These are phyloP conservation scores for Populus ilicifolia DNA, from an alignment of 345 rosid genomes.

Conservation along the genomic window DNA sequence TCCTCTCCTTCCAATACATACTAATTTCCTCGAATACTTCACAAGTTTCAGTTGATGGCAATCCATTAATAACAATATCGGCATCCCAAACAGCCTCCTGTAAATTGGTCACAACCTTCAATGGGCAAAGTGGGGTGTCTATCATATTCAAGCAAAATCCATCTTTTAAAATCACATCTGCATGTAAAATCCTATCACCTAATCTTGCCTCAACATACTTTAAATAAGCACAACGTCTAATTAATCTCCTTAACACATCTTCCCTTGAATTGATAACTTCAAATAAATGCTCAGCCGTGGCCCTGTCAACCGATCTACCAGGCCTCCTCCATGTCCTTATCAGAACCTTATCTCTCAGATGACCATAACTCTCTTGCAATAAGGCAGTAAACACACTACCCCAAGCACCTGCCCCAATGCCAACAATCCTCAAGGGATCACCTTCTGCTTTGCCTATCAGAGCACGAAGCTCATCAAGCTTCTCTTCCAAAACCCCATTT, in stretches of 20 bases:
- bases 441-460: conserved; percentile 65
- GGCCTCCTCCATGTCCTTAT: conserved; percentile 95
- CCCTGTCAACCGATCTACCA: conserved; percentile 65
- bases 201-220: conserved; percentile 94
- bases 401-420: conserved; percentile 98
- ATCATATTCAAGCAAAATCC: conserved; percentile 97
- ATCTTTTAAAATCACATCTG: conserved; percentile 91
- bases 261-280: conserved; percentile 96
- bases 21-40: conserved; percentile 89
- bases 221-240: conserved; percentile 87
- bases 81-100: conserved; percentile 99
- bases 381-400: conserved; percentile 93
- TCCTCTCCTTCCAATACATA: conserved; percentile 84
- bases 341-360: conserved; percentile 72
- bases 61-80: conserved; percentile 85
- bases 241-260: conserved; percentile 87
- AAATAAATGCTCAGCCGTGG: conserved; percentile 79
- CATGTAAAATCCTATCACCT: conserved; percentile 76
- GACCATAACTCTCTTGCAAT: conserved; percentile 82
- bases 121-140: conserved; percentile 86
- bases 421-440: conserved; percentile 81
- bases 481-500: conserved; percentile 11
- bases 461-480: conserved; percentile 18
- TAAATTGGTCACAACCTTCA: conserved; percentile 89
- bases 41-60: conserved; percentile 85